Evolutionary conservation across 2,329 filamentous ascomycete species (phyloP).

Genomic region (Fusarium albosuccineum): DNA sequence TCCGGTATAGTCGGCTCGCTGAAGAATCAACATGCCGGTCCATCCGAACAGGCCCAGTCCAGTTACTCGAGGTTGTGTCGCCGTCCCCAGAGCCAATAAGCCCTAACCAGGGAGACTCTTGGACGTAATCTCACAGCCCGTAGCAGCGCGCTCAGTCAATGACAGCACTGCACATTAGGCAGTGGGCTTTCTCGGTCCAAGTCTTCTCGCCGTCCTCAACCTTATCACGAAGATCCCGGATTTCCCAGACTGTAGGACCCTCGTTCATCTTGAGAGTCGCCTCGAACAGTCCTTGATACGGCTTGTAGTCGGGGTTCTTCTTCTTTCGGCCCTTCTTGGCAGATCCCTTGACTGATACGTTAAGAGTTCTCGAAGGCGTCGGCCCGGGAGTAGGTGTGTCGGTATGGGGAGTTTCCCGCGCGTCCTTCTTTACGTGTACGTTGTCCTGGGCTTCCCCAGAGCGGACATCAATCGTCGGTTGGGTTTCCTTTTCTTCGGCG

Average conservation of each 20-base stretch:
- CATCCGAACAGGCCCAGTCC: conserved; percentile 7
- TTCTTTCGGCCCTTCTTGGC: conserved; percentile 56
- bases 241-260: conserved; percentile 63
- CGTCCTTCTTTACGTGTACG: conserved; percentile 53
- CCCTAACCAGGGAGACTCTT: conserved; percentile 23
- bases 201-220: conserved; percentile 63
- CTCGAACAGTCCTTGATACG: conserved; percentile 66
- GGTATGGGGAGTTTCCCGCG: conserved; percentile 49
- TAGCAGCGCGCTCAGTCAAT: conserved; percentile 55
- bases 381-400: conserved; percentile 50
- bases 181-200: conserved; percentile 65
- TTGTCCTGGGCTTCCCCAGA: conserved; percentile 58
- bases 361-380: conserved; percentile 41
- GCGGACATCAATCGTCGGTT: conserved; percentile 67
- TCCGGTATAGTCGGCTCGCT: conserved; percentile 1
- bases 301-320: conserved; percentile 55
- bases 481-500: conserved; percentile 62
- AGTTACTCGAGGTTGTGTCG: conserved; percentile 12
- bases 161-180: conserved; percentile 62
- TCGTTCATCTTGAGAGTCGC: conserved; percentile 62
- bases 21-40: conserved; percentile 11
- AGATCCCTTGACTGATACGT: conserved; percentile 45
- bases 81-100: conserved; percentile 19
- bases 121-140: conserved; percentile 1
- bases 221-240: conserved; percentile 63